phyloP scores from a whole-genome alignment of 345 rosid species.

The Citrus unshiu region DNA sequence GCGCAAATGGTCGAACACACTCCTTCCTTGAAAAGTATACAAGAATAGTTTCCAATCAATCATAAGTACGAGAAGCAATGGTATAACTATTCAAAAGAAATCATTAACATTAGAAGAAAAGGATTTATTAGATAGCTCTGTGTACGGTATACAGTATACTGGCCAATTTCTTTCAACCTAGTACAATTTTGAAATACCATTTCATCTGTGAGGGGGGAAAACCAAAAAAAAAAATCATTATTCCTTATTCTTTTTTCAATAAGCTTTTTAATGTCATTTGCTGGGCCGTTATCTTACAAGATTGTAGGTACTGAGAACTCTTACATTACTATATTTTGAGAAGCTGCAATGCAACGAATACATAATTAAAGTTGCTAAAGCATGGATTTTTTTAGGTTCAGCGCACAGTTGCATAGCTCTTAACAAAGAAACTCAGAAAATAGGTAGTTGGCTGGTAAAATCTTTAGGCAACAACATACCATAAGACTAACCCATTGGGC shows the following conservation, averaged over 20 bases:
- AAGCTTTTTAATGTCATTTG: not conserved
- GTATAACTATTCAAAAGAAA: too few relatives aligned
- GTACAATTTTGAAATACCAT: not conserved
- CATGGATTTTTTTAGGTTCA: too few relatives aligned
- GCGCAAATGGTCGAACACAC: constrained; percentile 61
- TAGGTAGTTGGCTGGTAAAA: not conserved
- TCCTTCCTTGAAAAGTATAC: constrained; percentile 35
- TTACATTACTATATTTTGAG: not conserved
- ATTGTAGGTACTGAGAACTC: not conserved
- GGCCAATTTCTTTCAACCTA: not conserved
- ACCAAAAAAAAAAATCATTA: not conserved
- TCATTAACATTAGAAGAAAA: not conserved
- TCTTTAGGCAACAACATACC: not conserved
- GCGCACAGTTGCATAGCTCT: not conserved
- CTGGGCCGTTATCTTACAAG: not conserved
- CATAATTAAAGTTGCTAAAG: too few relatives aligned
- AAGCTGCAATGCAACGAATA: too few relatives aligned
- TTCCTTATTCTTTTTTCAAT: not conserved
- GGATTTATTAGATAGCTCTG: not conserved
- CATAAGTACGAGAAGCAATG: not conserved
- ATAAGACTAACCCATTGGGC: not conserved
- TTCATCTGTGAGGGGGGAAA: too few relatives aligned
- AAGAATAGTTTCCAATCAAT: constrained; percentile 6
- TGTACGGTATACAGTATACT: not conserved
- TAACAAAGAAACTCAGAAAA: not conserved